phyloP scores from a whole-genome alignment of 2,329 filamentous ascomycete species.

The Calonectria crousiana region DNA sequence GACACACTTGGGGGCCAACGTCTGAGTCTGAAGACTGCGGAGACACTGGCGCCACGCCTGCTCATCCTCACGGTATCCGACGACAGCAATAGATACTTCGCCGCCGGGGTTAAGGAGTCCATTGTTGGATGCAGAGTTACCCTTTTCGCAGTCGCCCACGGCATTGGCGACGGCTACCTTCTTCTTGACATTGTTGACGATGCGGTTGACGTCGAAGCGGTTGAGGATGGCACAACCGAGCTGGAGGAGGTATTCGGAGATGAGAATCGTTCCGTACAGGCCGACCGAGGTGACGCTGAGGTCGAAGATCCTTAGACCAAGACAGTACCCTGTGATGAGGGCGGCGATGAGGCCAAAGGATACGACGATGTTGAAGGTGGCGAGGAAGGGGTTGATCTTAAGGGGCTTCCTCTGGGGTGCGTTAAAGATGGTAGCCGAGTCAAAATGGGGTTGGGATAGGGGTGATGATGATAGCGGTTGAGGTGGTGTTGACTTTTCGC shows the following conservation, averaged over 20 bases:
- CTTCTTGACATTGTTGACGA: conserved; percentile 17
- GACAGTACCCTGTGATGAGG: background rate
- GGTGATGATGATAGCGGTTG: background rate
- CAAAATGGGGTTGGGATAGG: background rate
- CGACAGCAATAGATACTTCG: conserved; percentile 28
- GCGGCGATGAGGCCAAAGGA: background rate
- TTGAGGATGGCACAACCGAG: conserved; percentile 28
- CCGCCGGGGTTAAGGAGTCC: conserved; percentile 21
- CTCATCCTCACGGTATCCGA: conserved; percentile 31
- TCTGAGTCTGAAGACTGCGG: conserved; percentile 27
- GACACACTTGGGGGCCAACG: conserved; percentile 23
- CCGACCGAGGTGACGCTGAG: conserved; percentile 22
- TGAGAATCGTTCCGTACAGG: conserved; percentile 29
- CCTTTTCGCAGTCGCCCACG: conserved; percentile 16
- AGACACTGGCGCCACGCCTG: conserved; percentile 29
- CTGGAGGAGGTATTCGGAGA: conserved; percentile 29
- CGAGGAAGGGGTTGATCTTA: background rate
- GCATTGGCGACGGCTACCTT: conserved; percentile 5
- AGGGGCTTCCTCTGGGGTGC: background rate
- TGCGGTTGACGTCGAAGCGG: conserved; percentile 26
- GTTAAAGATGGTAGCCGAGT: background rate
- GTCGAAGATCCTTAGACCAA: conserved; percentile 11
- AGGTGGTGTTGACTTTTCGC: background rate
- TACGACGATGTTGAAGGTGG: background rate
- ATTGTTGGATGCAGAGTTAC: background rate